Base-by-base conservation (phyloP, 495 filamentous ascomycete genomes). In the Aspergillus olivimuriae region DNA sequence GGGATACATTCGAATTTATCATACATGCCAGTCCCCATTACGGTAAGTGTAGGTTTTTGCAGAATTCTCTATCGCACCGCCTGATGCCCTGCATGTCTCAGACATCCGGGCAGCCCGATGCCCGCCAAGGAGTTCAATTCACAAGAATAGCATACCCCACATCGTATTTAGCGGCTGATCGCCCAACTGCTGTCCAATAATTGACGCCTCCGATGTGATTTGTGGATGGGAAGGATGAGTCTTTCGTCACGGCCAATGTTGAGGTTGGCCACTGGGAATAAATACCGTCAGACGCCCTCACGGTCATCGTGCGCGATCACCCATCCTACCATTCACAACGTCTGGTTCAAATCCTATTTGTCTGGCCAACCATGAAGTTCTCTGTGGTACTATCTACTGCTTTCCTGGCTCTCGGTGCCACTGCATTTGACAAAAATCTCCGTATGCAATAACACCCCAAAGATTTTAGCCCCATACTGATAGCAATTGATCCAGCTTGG, bases 371-470 rank as follows among this genome's bases (percentile, higher is more conserved):
- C 17, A 68, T 68, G 64, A 68, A 65, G 58, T 36, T 68, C 55
- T 47, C 60, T 14, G 34, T 46, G 20, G 46, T 60, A 19, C 39
- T 68, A 16, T 15, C 56, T 31, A 52, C 50, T 33, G 50, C 56
- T n/a, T 44, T 57, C 34, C 52, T 63, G 35, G 66, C 52, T 23
- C 57, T 50, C 31, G 58, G 49, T 46, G 60, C 48, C 34, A 53
- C 51, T 17, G 58, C 53, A 15, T 68, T 68, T 24, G 60, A 66
- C 49, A 68, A 68, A 48, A 54, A 52, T 44, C 47, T 51, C 31
- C 64, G 64, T 68, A 57, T 35, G 55, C 51, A 32, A 11, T n/a
- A 22, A 19, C 31, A 19, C 16, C 12, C 0, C 9, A n/a, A 4
- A 7, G 26, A 11, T 35, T 3, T 18, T 34, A 20, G 8, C 18